Evolutionary conservation across 2,329 filamentous ascomycete species (phyloP).

Genomic region (Pseudogymnoascus sp.): DNA sequence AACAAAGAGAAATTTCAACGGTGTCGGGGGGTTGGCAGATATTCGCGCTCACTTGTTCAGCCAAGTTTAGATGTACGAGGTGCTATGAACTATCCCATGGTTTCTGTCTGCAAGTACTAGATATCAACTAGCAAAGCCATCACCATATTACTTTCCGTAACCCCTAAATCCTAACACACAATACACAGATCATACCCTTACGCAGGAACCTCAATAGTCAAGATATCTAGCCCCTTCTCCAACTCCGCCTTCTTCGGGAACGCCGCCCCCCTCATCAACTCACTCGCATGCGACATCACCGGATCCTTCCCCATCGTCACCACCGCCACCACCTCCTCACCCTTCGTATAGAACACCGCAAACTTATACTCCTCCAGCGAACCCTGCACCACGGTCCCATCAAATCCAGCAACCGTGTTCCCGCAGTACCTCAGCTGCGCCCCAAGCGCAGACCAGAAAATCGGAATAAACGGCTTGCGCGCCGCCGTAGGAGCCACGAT

Average conservation of each 20-base stretch:
- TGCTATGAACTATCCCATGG: not conserved
- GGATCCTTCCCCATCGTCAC: slow-evolving; percentile 89
- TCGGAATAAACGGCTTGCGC: slow-evolving; percentile 71
- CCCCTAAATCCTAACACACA: not conserved
- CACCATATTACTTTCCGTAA: not conserved
- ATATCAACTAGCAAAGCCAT: not conserved
- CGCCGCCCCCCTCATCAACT: slow-evolving; percentile 72
- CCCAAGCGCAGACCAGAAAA: slow-evolving; percentile 95
- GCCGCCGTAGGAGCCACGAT: slow-evolving; percentile 59
- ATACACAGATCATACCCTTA: slow-evolving; percentile 3
- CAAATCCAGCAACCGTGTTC: slow-evolving; percentile 73
- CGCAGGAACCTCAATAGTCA: slow-evolving; percentile 22
- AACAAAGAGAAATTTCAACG: not conserved
- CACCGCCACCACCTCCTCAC: slow-evolving; percentile 80
- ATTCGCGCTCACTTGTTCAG: not conserved
- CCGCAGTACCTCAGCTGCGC: slow-evolving; percentile 89
- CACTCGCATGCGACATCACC: slow-evolving; percentile 70
- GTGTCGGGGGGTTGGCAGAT: not conserved
- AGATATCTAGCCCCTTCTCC: slow-evolving; percentile 43
- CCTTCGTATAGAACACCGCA: slow-evolving; percentile 79
- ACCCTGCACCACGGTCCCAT: slow-evolving; percentile 75
- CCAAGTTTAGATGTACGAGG: not conserved
- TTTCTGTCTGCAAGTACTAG: not conserved
- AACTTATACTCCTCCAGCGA: slow-evolving; percentile 72
- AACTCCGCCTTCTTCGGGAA: slow-evolving; percentile 81